Conservation (phyloP, 306 rosid species). For the Quercus suber region DNA sequence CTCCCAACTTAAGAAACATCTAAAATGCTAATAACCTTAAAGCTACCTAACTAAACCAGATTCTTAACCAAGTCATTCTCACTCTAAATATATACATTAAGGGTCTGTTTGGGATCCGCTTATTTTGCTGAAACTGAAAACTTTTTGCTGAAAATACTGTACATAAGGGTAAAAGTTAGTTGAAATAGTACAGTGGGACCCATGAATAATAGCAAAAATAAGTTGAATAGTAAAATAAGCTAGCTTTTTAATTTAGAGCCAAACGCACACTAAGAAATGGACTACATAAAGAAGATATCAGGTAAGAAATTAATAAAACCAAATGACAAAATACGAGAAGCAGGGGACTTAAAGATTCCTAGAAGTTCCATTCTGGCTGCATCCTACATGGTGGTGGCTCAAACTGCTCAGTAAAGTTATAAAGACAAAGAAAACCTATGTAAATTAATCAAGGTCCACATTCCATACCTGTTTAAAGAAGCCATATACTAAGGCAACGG, state of each 20-base stretch:
- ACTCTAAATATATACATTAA: conserved; percentile 18
- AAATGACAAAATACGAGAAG: not conserved
- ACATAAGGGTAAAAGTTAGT: too few relatives aligned
- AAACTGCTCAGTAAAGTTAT: not conserved
- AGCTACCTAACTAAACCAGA: conserved; percentile 11
- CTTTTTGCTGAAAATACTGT: too few relatives aligned
- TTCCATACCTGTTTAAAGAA: conserved; percentile 80
- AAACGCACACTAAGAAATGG: conserved; percentile 3
- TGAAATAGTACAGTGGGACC: too few relatives aligned
- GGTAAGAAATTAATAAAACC: not conserved
- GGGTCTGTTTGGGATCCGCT: too few relatives aligned
- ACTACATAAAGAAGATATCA: conserved; percentile 19
- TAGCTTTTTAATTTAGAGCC: too few relatives aligned
- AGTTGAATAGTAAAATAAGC: too few relatives aligned
- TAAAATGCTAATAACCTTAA: not conserved
- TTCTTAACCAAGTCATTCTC: not conserved
- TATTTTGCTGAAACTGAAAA: too few relatives aligned
- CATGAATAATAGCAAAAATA: too few relatives aligned
- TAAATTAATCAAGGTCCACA: not conserved
- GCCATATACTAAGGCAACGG: conserved; percentile 90
- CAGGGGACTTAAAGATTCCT: not conserved
- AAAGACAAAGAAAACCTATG: not conserved
- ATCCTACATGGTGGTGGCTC: not conserved
- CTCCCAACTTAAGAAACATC: not conserved
- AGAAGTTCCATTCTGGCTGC: not conserved